Conservation (phyloP, 164 flowering plant genomes). For the Kingdonia uniflora region DNA sequence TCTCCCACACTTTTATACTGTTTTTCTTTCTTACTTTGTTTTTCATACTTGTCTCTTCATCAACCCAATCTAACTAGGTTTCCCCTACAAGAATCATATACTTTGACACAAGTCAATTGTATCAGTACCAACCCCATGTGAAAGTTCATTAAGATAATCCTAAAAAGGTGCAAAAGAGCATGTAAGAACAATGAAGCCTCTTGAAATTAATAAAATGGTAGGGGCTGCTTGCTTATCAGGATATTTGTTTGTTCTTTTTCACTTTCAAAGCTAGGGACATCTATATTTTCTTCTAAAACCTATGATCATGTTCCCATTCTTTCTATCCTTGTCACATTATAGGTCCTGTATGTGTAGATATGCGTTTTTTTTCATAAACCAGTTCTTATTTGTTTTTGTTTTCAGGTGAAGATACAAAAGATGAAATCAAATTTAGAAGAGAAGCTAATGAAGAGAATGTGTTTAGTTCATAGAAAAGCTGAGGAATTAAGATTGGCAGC, state of each 20-base stretch:
- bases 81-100: not conserved
- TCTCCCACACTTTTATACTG: not conserved
- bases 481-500: slow-evolving; percentile 77
- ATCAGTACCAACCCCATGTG: slow-evolving; percentile 1
- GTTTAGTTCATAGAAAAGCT: slow-evolving; percentile 66
- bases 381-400: not conserved
- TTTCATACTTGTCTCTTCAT: not conserved
- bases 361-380: not conserved
- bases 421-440: slow-evolving; percentile 86
- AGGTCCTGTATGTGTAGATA: not conserved
- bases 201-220: not conserved
- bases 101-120: no score
- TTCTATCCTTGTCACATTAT: not conserved
- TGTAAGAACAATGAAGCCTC: not conserved
- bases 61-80: not conserved
- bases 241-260: no score
- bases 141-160: not conserved
- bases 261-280: no score
- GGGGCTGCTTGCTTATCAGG: not conserved
- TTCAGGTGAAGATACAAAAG: slow-evolving; percentile 82
- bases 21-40: not conserved
- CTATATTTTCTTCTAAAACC: no score
- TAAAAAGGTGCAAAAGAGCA: not conserved
- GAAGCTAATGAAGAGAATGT: slow-evolving; percentile 85
- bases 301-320: no score